phyloP scores from a whole-genome alignment of 352 stramenopile species.

The Hyaloperonospora arabidopsidis region DNA sequence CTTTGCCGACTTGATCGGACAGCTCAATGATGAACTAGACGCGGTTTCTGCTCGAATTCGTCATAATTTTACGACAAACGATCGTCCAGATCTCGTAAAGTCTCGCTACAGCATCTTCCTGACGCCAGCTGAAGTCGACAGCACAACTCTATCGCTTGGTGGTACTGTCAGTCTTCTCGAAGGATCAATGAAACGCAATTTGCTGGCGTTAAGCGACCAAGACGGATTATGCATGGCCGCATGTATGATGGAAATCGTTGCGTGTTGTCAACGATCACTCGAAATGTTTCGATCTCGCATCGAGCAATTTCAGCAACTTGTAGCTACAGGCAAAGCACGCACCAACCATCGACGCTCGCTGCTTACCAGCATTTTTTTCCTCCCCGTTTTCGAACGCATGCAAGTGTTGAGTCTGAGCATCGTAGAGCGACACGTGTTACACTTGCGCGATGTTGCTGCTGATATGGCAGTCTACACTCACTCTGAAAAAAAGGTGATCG shows the following conservation, averaged over 20 bases:
- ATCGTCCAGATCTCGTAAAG: constrained; percentile 1
- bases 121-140: background rate
- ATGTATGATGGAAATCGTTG: constrained; percentile 54
- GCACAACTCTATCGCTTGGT: background rate
- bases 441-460: constrained; percentile 24
- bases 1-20: constrained; percentile 16
- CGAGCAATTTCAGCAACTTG: constrained; percentile 25
- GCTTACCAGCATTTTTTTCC: constrained; percentile 40
- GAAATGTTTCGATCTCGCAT: constrained; percentile 30
- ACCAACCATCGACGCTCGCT: constrained; percentile 60
- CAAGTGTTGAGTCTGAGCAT: constrained; percentile 35
- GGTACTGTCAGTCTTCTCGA: constrained; percentile 10
- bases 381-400: constrained; percentile 40
- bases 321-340: constrained; percentile 33
- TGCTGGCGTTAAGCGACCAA: constrained; percentile 42
- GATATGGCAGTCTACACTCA: background rate
- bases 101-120: constrained; percentile 15
- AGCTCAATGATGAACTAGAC: constrained; percentile 11
- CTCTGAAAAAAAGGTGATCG: background rate
- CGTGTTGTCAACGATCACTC: constrained; percentile 35
- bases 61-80: constrained; percentile 20
- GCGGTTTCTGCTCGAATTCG: constrained; percentile 12
- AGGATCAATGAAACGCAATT: constrained; percentile 10
- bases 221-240: constrained; percentile 53
- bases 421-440: constrained; percentile 45